Base-by-base conservation (phyloP, 441 rosid genomes). In the Corymbia calophylla region DNA sequence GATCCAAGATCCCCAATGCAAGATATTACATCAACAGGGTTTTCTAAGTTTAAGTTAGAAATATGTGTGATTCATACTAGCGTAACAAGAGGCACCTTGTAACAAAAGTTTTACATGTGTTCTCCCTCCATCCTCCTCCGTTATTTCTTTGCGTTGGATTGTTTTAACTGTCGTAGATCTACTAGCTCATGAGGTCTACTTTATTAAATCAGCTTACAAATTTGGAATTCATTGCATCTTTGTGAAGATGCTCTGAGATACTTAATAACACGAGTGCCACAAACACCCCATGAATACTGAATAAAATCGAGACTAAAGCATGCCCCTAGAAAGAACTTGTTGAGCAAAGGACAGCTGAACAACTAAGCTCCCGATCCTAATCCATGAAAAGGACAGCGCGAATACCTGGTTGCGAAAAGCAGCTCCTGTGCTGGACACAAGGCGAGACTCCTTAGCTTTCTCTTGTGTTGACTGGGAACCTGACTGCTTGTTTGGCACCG, bases 391-490 rank as follows among this genome's bases (percentile, higher is more conserved):
- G 88, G 89, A 86, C 86, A 44, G 80, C 53, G 85, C 86, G 10
- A 88, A 90, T 92, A 96, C 99, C 99, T 98, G 89, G 98, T 97
- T 87, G 94, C 98, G 89, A 98, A 98, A 70, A 96, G 97, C 88
- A 94, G 96, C 86, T 98, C 97, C 89, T 97, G 94, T 68, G 92
- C 95, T 17, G 99, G 98, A 93, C 96, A 95, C 23, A 96, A 80
- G 80, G 94, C 93, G 89, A 98, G 94, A 94, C 96, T 95, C 95
- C 99, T 96, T 88, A 98, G 92, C 92, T 97, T 98, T 93, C 99
- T 97, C 94, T 95, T 97, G 92, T 98, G 99, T 95, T 95, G 99
- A 92, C 98, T 96, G 51, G 97, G 88, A 89, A 98, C 92, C 86
- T 95, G 95, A 89, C 94, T 95, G 91, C 97, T 95, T 32, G 95